Evolutionary conservation across 2,329 filamentous ascomycete species (phyloP).

Genomic region (Epichloe typhina): DNA sequence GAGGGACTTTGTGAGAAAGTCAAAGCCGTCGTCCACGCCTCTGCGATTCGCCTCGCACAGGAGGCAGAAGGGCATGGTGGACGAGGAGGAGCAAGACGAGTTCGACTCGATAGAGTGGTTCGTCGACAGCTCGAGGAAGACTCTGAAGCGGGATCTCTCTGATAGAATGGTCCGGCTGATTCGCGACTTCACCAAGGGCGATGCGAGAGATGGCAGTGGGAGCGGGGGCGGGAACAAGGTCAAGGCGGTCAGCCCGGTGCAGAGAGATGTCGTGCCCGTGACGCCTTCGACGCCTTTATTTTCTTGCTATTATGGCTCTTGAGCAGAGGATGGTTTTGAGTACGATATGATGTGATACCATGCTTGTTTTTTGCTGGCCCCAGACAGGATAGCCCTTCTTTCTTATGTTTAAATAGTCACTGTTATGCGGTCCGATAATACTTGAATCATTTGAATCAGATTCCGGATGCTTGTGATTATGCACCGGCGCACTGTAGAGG

Average conservation of each 20-base stretch:
- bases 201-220: background rate
- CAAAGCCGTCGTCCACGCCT: conserved; percentile 22
- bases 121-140: conserved; percentile 2
- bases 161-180: conserved; percentile 3
- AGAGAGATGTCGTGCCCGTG: background rate
- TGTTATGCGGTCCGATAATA: background rate
- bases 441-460: no score
- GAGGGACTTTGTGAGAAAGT: conserved; percentile 26
- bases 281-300: conserved; percentile 1
- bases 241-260: background rate
- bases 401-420: background rate
- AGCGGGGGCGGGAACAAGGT: background rate
- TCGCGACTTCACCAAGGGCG: conserved; percentile 1
- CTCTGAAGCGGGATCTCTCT: conserved; percentile 1
- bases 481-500: no score
- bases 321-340: background rate
- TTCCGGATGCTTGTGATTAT: no score
- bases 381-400: background rate
- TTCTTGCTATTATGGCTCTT: conserved; percentile 3
- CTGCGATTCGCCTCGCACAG: conserved; percentile 26
- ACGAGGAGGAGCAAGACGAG: conserved; percentile 24
- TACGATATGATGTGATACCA: background rate
- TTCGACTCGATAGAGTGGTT: conserved; percentile 18
- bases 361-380: background rate
- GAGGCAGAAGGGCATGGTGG: conserved; percentile 10